These are phyloP conservation scores for Aspergillus indologenus DNA, from an alignment of 495 filamentous ascomycete species.

Conservation along the genomic window DNA sequence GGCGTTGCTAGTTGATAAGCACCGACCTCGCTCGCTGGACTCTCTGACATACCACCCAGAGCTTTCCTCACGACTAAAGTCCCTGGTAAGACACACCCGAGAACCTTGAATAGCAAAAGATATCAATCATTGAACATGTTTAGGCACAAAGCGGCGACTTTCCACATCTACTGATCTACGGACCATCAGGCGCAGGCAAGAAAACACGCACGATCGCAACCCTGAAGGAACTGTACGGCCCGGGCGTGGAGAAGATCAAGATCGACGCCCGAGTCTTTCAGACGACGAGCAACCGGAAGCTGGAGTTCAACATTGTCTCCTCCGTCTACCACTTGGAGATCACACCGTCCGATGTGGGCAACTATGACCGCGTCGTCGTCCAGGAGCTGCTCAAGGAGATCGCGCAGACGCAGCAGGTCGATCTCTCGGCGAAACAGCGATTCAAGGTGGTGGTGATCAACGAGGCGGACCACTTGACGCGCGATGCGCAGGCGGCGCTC, in stretches of 20 bases:
- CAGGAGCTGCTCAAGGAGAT: slow-evolving; percentile 97
- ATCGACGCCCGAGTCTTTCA: slow-evolving; percentile 95
- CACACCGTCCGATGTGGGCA: slow-evolving; percentile 95
- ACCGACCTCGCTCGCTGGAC: slow-evolving; percentile 86
- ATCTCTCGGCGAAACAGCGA: slow-evolving; percentile 77
- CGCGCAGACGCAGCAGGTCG: slow-evolving; percentile 97
- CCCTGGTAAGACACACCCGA: slow-evolving; percentile 58
- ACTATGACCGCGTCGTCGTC: slow-evolving; percentile 89
- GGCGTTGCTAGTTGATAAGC: slow-evolving; percentile 90
- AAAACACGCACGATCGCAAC: slow-evolving; percentile 96
- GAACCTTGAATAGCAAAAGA: too few species aligned
- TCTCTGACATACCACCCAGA: slow-evolving; percentile 83
- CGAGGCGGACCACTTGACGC: slow-evolving; percentile 91
- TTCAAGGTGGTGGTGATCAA: slow-evolving; percentile 99
- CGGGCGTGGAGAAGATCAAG: slow-evolving; percentile 95
- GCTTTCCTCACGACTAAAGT: slow-evolving; percentile 80
- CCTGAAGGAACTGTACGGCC: slow-evolving; percentile 84
- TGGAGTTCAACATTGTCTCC: slow-evolving; percentile 97
- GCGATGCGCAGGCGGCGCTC: slow-evolving; percentile 94
- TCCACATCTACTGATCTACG: slow-evolving; percentile 93
- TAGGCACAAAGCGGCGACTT: slow-evolving; percentile 96
- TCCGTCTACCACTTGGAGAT: slow-evolving; percentile 98
- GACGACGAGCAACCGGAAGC: slow-evolving; percentile 89
- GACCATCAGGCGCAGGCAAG: slow-evolving; percentile 93
- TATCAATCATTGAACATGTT: too few species aligned